These are phyloP conservation scores for Leccinum fuscescens DNA, from an alignment of 1,284 basidiomycete genomes.

Conservation along the genomic window DNA sequence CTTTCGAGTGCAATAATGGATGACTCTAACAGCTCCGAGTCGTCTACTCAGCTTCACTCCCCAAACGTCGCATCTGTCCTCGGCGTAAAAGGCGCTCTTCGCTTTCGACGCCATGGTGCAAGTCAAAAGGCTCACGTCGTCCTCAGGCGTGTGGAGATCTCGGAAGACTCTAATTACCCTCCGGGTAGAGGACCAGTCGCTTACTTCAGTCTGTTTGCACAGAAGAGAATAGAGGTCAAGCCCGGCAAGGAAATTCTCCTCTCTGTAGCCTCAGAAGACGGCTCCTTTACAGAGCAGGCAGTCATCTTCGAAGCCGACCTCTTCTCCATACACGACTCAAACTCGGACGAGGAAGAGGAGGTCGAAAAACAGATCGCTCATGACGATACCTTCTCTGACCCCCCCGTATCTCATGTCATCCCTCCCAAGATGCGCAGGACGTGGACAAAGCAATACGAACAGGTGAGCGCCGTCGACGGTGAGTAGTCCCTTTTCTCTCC, in stretches of 20 bases:
- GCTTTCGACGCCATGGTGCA: conserved; percentile 55
- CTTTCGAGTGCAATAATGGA: conserved; percentile 25
- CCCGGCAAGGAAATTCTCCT: conserved; percentile 66
- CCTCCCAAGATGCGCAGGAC: conserved; percentile 60
- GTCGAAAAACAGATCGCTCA: conserved; percentile 38
- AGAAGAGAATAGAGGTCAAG: conserved; percentile 63
- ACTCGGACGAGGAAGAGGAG: conserved; percentile 38
- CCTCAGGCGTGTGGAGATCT: conserved; percentile 51
- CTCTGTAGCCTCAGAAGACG: conserved; percentile 49
- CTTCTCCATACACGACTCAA: conserved; percentile 33
- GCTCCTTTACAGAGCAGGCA: conserved; percentile 50
- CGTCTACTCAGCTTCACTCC: conserved; percentile 11
- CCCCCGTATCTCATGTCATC: conserved; percentile 33
- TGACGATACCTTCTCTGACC: conserved; percentile 37
- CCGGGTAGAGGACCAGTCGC: conserved; percentile 38
- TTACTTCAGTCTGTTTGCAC: conserved; percentile 60
- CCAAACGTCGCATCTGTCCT: conserved; percentile 45
- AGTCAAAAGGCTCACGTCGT: conserved; percentile 60
- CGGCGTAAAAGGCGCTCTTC: conserved; percentile 52
- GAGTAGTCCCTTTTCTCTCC: conserved; percentile 23
- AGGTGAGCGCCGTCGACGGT: conserved; percentile 38
- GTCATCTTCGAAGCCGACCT: conserved; percentile 56
- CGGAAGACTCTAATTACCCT: conserved; percentile 44
- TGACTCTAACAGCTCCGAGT: conserved; percentile 30
- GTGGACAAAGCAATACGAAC: conserved; percentile 48